A percentile compares a stretch with the other conserved stretches of the same genome.
Conservation (phyloP, 495 filamentous ascomycete species). For the Penicillium lagena region DNA sequence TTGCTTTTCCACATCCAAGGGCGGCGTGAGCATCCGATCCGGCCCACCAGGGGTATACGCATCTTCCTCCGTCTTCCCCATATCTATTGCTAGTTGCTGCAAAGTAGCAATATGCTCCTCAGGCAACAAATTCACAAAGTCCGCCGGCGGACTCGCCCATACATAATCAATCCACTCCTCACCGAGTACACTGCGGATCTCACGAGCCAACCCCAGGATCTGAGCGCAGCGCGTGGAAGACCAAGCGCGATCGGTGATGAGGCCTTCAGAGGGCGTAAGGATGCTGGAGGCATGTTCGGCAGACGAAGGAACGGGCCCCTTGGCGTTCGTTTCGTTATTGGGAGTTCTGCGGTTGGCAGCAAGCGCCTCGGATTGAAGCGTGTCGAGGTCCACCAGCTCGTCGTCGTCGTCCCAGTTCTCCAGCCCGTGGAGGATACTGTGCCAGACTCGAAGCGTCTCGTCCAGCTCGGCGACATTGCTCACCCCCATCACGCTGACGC, state of each 20-base stretch:
- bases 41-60: not conserved
- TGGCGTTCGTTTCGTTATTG: too few species aligned
- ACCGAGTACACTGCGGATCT: conserved; percentile 59
- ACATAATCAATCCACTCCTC: conserved; percentile 61
- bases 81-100: conserved; percentile 5
- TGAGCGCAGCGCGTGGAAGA: conserved; percentile 52
- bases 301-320: conserved; percentile 11
- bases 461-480: conserved; percentile 69
- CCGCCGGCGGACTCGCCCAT: conserved; percentile 61
- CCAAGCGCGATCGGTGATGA: conserved; percentile 49
- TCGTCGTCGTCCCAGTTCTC: conserved; percentile 39
- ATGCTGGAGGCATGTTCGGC: conserved; percentile 11
- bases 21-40: conserved; percentile 23
- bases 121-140: conserved; percentile 52
- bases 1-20: conserved; percentile 20
- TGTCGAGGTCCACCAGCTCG: conserved; percentile 5
- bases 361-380: too few species aligned
- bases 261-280: conserved; percentile 29
- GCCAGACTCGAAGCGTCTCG: conserved; percentile 77
- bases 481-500: conserved; percentile 81
- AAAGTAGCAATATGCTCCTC: conserved; percentile 23
- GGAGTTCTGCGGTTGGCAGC: too few species aligned
- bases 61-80: not conserved
- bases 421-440: conserved; percentile 63
- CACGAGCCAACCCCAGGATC: conserved; percentile 52